phyloP scores from a whole-genome alignment of 2,329 filamentous ascomycete species.

The Colletotrichum salicis region DNA sequence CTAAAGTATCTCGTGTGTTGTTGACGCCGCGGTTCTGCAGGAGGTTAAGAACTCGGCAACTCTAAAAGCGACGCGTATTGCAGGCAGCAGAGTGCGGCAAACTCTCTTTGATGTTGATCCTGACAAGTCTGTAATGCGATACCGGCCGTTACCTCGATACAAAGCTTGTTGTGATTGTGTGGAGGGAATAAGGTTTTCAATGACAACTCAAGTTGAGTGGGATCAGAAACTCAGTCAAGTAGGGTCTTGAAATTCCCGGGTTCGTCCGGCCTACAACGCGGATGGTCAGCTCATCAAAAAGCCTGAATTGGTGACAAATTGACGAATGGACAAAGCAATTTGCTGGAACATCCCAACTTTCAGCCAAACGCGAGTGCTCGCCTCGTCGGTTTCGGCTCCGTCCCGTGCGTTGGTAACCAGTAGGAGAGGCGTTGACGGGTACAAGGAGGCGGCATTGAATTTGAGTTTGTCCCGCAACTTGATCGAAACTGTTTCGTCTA shows the following conservation, averaged over 20 bases:
- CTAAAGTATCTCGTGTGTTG: neutral
- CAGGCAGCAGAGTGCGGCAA: neutral
- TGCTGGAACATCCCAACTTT: neutral
- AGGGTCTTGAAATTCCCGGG: neutral
- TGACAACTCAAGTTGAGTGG: neutral
- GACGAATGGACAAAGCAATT: neutral
- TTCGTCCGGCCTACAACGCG: neutral
- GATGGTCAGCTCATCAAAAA: neutral
- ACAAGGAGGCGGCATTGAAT: neutral
- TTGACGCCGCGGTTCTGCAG: neutral
- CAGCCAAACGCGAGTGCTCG: neutral
- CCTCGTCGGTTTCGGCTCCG: neutral
- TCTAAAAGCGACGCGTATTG: neutral
- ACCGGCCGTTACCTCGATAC: neutral
- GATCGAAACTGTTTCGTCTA: neutral
- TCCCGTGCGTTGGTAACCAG: neutral
- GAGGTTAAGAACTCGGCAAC: neutral
- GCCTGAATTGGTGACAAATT: neutral
- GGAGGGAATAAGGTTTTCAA: neutral
- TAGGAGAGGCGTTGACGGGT: neutral
- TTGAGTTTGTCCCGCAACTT: slow-evolving; percentile 5
- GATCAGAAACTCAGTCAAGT: neutral
- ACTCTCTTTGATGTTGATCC: neutral
- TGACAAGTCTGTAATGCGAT: neutral
- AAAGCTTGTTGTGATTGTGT: neutral